Conservation (phyloP, 2,329 filamentous ascomycete genomes). For the Trichophyton equinum region DNA sequence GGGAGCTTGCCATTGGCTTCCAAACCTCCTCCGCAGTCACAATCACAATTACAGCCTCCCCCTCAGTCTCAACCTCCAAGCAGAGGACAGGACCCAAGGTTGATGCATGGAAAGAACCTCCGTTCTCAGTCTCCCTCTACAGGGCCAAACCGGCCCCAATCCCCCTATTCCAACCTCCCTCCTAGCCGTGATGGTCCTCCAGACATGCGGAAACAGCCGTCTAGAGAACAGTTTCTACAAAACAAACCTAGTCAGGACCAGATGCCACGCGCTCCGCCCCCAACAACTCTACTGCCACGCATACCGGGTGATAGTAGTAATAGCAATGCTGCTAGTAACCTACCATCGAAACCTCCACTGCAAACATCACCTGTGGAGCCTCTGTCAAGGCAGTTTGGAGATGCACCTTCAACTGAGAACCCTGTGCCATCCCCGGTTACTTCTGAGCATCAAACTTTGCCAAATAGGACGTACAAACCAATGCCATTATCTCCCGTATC, state of each 20-base stretch:
- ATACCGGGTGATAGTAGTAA: conserved; percentile 5
- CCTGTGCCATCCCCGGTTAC: background rate
- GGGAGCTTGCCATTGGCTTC: conserved; percentile 32
- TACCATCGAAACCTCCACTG: background rate
- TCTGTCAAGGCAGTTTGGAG: conserved; percentile 4
- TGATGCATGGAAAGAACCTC: conserved; percentile 7
- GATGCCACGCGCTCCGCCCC: conserved; percentile 24
- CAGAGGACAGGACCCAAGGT: conserved; percentile 18
- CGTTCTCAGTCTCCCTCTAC: conserved; percentile 11
- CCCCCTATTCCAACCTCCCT: conserved; percentile 22
- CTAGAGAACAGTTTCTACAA: conserved; percentile 28
- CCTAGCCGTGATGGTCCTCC: conserved; percentile 27
- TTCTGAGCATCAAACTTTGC: background rate
- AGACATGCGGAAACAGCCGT: conserved; percentile 21
- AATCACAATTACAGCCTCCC: background rate
- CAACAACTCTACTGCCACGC: conserved; percentile 18
- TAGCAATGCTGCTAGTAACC: background rate
- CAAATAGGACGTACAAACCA: conserved; percentile 1
- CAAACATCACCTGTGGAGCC: conserved; percentile 8
- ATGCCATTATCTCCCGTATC: background rate
- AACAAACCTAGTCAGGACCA: conserved; percentile 30
- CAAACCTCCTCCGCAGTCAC: conserved; percentile 11
- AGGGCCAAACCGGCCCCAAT: conserved; percentile 20
- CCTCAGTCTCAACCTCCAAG: conserved; percentile 6
- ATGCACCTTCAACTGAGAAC: conserved; percentile 1